Evolutionary conservation across 352 stramenopile genomes (phyloP), one percentile per base, ranked within the genome.

Genomic region (Thraustochytrium sp.): DNA sequence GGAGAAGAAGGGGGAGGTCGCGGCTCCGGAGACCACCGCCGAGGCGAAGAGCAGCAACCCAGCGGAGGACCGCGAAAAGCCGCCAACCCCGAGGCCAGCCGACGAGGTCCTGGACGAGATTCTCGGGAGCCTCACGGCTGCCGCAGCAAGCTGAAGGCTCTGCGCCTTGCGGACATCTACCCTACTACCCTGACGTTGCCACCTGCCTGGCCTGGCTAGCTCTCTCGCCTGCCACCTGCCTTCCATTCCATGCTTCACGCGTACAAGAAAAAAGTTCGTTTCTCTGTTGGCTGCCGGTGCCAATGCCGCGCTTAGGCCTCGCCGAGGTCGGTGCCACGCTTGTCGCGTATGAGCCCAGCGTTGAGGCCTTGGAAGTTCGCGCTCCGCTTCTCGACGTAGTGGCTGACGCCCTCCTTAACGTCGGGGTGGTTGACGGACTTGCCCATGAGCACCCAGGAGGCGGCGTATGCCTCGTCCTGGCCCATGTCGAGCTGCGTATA

Each of bases 311-410:
- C n/a, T n/a, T n/a, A n/a, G n/a, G n/a, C n/a, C n/a, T n/a, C n/a
- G n/a, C n/a, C n/a, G n/a, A n/a, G n/a, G n/a, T n/a, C 49, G 49
- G n/a, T 55, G n/a, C 49, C n/a, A 23, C n/a, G 64, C 44, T 77
- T 65, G 13, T 77, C 51, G 37, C 34, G 44, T 13, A 77, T 65
- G 26, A 36, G n/a, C 23, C 65, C 65, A 77, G 51, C 65, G 18
- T 56, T 49, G 54, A 72, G 40, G 29, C 72, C 72, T 29, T 72
- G 72, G 42, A 80, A 80, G 38, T 61, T 26, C 21, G 72, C 46
- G 1, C 76, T 42, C 26, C 72, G 49, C 34, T 80, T 80, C 37
- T 80, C 72, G 21, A 80, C 34, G 36, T 68, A 80, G n/a, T 13
- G n/a, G n/a, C 26, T 42, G 42, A 80, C 72, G 26, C 72, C 72